These are phyloP conservation scores for Fusarium sp. DNA, from an alignment of 2,329 filamentous ascomycete genomes.

Conservation along the genomic window DNA sequence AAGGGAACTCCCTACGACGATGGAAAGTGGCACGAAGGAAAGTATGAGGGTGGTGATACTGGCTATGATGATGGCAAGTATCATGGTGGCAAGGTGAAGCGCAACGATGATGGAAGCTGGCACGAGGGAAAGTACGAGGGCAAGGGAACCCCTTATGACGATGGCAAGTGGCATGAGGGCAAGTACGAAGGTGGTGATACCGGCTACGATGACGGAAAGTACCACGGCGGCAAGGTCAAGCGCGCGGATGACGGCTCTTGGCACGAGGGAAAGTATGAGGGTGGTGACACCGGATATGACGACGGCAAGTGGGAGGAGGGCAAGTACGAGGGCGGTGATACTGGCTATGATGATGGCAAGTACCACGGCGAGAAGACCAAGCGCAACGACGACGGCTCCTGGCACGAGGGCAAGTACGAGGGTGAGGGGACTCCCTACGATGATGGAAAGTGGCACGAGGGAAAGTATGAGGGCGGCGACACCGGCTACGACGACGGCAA, in stretches of 20 bases:
- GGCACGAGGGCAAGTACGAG: slow-evolving; percentile 30
- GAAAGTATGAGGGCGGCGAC: slow-evolving; percentile 5
- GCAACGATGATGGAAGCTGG: slow-evolving; percentile 18
- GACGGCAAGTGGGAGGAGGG: not conserved
- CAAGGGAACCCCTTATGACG: slow-evolving; percentile 6
- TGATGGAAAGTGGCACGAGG: slow-evolving; percentile 9
- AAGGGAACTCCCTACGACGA: not conserved
- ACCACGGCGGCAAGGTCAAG: not conserved
- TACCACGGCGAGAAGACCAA: not conserved
- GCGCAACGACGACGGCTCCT: slow-evolving; percentile 14
- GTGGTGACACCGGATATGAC: not conserved
- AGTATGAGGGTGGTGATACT: slow-evolving; percentile 13
- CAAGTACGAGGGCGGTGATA: slow-evolving; percentile 3
- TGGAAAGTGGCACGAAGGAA: slow-evolving; percentile 6
- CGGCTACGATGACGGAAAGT: not conserved
- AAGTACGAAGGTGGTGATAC: slow-evolving; percentile 1
- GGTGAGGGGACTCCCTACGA: slow-evolving; percentile 10
- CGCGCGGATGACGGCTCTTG: slow-evolving; percentile 12
- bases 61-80: slow-evolving; percentile 5
- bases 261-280: slow-evolving; percentile 11
- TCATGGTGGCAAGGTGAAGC: not conserved
- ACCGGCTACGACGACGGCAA: slow-evolving; percentile 9
- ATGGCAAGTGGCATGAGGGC: slow-evolving; percentile 13
- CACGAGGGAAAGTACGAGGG: slow-evolving; percentile 29
- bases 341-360: slow-evolving; percentile 3